A percentile compares a stretch with the other conserved stretches of the same genome.
Conservation (phyloP, 2,329 filamentous ascomycete genomes). For the Aspergillus candidus region DNA sequence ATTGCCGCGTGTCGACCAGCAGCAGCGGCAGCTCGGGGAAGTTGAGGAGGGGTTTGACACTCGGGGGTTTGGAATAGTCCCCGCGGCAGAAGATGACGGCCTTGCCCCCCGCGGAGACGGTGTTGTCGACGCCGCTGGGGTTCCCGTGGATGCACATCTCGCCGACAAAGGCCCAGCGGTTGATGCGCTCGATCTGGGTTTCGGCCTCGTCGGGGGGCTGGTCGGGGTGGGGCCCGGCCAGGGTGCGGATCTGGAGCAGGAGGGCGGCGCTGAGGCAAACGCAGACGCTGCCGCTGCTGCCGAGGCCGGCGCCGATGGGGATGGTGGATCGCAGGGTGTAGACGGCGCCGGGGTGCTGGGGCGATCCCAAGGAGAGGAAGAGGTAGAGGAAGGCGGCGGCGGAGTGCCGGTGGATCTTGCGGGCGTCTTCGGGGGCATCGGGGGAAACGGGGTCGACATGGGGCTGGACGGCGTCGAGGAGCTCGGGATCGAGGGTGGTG, state of each 20-base stretch:
- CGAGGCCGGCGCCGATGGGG: constrained; percentile 83
- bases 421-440: constrained; percentile 59
- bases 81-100: constrained; percentile 82
- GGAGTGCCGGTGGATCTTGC: constrained; percentile 77
- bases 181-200: constrained; percentile 88
- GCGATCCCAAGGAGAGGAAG: constrained; percentile 77
- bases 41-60: constrained; percentile 69
- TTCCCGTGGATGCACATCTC: constrained; percentile 98
- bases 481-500: constrained; percentile 73
- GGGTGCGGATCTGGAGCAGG: constrained; percentile 77
- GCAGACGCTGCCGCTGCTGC: constrained; percentile 88
- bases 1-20: constrained; percentile 80
- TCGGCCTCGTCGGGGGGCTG: constrained; percentile 84
- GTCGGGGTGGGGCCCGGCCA: constrained; percentile 86
- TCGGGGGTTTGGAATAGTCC: constrained; percentile 70
- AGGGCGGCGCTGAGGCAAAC: constrained; percentile 83
- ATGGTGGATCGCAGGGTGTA: constrained; percentile 93
- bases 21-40: constrained; percentile 91
- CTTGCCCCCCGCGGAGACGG: constrained; percentile 86
- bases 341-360: constrained; percentile 70
- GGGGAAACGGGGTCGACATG: constrained; percentile 67
- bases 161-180: constrained; percentile 93
- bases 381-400: constrained; percentile 87
- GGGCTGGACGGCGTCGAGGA: constrained; percentile 74
- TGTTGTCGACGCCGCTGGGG: constrained; percentile 95